Conservation (phyloP, 306 rosid genomes). For the Datisca glomerata region DNA sequence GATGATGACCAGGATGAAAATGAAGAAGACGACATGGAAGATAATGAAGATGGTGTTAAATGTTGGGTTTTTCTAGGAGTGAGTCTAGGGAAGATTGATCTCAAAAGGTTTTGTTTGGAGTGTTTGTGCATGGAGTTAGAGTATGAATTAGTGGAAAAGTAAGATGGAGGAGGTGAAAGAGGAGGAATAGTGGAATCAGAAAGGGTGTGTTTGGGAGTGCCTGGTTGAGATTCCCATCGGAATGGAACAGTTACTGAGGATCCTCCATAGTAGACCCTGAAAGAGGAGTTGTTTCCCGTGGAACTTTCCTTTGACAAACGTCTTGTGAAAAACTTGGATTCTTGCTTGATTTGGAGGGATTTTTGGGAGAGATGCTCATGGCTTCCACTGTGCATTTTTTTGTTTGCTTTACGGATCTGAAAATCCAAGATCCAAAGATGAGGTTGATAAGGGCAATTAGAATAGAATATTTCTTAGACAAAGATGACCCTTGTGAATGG, state of each 20-base stretch:
- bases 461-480: conserved; percentile 1
- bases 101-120: conserved; percentile 11
- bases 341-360: conserved; percentile 10
- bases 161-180: conserved; percentile 47
- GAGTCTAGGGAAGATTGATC: conserved; percentile 7
- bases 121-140: neutral
- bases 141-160: conserved; percentile 4
- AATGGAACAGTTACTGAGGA: conserved; percentile 34
- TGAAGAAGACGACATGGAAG: conserved; percentile 2
- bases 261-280: conserved; percentile 43
- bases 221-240: conserved; percentile 53
- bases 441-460: too few relatives aligned
- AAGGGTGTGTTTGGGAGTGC: conserved; percentile 40
- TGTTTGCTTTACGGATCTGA: too few relatives aligned
- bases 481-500: too few relatives aligned
- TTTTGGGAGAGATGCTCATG: conserved; percentile 5
- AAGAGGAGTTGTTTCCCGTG: conserved; percentile 26
- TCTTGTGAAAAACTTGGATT: conserved; percentile 15
- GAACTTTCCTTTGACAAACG: conserved; percentile 29
- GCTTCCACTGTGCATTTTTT: conserved; percentile 12
- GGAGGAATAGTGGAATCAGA: conserved; percentile 27
- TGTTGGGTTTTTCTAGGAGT: conserved; percentile 6
- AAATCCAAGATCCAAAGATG: conserved; percentile 18
- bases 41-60: conserved; percentile 1
- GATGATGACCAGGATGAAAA: conserved; percentile 8